Evolutionary conservation across 2,329 filamentous ascomycete genomes (phyloP).

Genomic region (Aspergillus amoenus): DNA sequence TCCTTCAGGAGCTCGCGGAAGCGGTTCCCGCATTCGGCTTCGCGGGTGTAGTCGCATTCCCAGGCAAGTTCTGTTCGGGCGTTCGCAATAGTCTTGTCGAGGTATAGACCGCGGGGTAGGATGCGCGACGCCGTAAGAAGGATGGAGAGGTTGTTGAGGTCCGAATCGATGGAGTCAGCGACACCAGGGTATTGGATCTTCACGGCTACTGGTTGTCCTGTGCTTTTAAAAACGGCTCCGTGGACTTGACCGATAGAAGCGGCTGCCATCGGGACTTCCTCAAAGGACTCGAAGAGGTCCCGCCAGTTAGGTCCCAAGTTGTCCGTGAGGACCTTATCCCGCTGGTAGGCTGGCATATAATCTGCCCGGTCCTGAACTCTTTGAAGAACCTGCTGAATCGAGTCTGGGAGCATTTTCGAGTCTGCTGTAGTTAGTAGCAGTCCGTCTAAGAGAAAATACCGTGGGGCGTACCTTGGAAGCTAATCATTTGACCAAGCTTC

Average conservation of each 20-base stretch:
- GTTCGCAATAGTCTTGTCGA: conserved; percentile 97
- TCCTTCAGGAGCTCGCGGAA: conserved; percentile 77
- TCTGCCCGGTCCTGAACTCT: conserved; percentile 95
- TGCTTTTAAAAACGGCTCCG: conserved; percentile 74
- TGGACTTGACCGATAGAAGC: conserved; percentile 98
- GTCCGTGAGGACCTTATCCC: conserved; percentile 74
- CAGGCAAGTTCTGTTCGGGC: conserved; percentile 87
- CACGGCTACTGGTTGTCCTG: conserved; percentile 76
- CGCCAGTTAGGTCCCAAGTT: conserved; percentile 86
- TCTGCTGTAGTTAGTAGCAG: conserved; percentile 50
- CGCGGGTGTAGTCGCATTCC: conserved; percentile 94
- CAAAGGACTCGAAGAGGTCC: conserved; percentile 77
- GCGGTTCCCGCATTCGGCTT: conserved; percentile 74
- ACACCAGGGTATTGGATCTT: conserved; percentile 98
- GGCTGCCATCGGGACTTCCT: conserved; percentile 88
- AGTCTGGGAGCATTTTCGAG: conserved; percentile 84
- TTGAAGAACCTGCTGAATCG: conserved; percentile 86
- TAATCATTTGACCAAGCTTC: conserved; percentile 97
- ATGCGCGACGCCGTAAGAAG: conserved; percentile 87
- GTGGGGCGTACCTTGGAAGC: conserved; percentile 67
- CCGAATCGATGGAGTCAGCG: conserved; percentile 91
- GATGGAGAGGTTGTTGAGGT: conserved; percentile 88
- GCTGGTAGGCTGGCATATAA: conserved; percentile 95
- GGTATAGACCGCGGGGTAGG: conserved; percentile 85
- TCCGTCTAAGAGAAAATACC: neutral